Evolutionary conservation across 169 alveolate genomes (phyloP).

Genomic region (Plasmodium fragile): DNA sequence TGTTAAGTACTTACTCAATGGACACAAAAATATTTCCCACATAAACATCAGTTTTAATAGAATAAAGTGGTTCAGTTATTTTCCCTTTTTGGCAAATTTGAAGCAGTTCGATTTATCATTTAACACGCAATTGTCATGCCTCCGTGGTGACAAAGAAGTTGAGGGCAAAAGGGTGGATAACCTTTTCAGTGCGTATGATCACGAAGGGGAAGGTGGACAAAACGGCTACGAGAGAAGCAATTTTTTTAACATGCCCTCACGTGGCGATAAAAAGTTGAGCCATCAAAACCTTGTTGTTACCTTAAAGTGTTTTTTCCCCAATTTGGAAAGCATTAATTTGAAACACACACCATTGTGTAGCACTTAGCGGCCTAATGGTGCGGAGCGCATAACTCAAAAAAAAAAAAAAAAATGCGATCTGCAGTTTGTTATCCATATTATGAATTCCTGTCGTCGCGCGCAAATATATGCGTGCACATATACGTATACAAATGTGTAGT

Average conservation of each 20-base stretch:
- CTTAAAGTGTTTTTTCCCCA: slow-evolving; percentile 4
- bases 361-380: background rate
- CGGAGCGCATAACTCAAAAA: background rate
- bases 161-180: background rate
- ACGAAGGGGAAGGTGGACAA: background rate
- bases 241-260: background rate
- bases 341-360: background rate
- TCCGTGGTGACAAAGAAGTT: background rate
- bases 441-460: background rate
- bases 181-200: background rate
- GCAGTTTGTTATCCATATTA: background rate
- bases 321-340: slow-evolving; percentile 18
- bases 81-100: slow-evolving; percentile 20
- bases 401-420: background rate
- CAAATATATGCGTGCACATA: background rate
- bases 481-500: background rate
- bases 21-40: slow-evolving; percentile 14
- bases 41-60: slow-evolving; percentile 33
- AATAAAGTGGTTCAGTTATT: background rate
- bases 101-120: slow-evolving; percentile 19
- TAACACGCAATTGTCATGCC: slow-evolving; percentile 1
- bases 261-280: background rate
- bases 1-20: slow-evolving; percentile 18
- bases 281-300: background rate
- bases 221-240: background rate